phyloP scores from a whole-genome alignment of 2,329 filamentous ascomycete species.

The Xylaria sp. region DNA sequence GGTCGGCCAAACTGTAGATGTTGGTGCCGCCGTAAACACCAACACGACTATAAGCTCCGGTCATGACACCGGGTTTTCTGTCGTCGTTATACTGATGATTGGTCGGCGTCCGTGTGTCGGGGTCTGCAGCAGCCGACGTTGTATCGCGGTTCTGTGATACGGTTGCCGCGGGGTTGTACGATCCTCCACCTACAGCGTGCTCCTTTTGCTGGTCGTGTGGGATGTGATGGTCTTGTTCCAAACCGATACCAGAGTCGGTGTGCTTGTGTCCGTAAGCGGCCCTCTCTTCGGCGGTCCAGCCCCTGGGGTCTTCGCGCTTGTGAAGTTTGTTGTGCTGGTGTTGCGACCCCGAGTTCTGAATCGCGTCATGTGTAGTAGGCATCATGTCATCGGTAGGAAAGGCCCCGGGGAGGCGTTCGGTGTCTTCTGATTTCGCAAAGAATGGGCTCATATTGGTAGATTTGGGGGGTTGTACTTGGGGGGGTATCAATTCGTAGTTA shows the following conservation, averaged over 20 bases:
- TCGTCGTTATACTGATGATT: background rate
- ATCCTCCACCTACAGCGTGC: background rate
- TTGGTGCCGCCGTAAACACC: slow-evolving; percentile 1
- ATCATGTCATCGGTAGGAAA: slow-evolving; percentile 20
- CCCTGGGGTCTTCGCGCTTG: slow-evolving; percentile 24
- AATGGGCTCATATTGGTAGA: slow-evolving; percentile 23
- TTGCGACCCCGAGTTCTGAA: slow-evolving; percentile 1
- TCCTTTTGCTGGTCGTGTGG: background rate
- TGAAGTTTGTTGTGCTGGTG: slow-evolving; percentile 20
- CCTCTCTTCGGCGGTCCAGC: slow-evolving; percentile 8
- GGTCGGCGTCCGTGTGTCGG: background rate
- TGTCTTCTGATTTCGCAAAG: slow-evolving; percentile 1
- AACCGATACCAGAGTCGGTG: slow-evolving; percentile 21
- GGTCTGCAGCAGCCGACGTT: background rate
- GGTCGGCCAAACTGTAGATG: slow-evolving; percentile 3
- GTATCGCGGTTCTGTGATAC: background rate
- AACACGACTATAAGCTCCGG: slow-evolving; percentile 27
- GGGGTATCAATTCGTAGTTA: background rate
- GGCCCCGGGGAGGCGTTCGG: slow-evolving; percentile 22
- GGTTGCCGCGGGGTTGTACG: slow-evolving; percentile 3
- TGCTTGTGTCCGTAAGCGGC: slow-evolving; percentile 13
- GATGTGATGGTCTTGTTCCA: slow-evolving; percentile 2
- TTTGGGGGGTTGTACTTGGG: background rate
- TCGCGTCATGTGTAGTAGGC: slow-evolving; percentile 4
- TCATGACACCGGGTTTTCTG: slow-evolving; percentile 28